Base-by-base conservation (phyloP, 352 stramenopile genomes). In the Globisporangium rhizosaccharum region DNA sequence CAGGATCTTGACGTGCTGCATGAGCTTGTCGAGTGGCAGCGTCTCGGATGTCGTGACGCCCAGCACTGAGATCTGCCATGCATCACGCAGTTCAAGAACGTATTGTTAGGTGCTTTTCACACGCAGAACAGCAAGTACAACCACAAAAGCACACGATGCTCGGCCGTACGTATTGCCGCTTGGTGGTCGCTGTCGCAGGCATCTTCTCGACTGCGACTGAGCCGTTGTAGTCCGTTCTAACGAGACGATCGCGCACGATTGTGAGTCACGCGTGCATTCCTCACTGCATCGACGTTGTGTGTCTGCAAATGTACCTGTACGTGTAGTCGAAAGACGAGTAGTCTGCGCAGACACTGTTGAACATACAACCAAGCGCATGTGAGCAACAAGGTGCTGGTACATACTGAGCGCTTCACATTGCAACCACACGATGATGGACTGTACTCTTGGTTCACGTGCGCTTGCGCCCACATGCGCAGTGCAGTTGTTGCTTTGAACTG, bases 241-340 rank as follows among this genome's bases (percentile, higher is more conserved):
- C 33, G 44, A n/a, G 14, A 2, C 1, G 41, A 49, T 14, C n/a
- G 25, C 14, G 9, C 17, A 49, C n/a, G 41, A 15, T 8, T 46
- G 41, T 46, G 30, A 17, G 20, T 33, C 33, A 18, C n/a, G n/a
- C 36, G 10, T 8, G 17, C 41, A 14, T 46, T 5, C 3, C 17
- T 6, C 41, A 15, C 5, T 15, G 17, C 5, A 46, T 46, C 17
- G 17, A 46, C 44, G 44, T 23, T 5, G 15, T 25, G 2, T 25
- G 44, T 6, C 25, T 23, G 6, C 6, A 10, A 26, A 25, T 36
- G 12, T 52, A 83, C 73, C 73, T 73, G 73, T 85, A 88, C 15
- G 73, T 85, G 56, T 80, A 85, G 57, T 86, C 78, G 62, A 78
- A 84, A 23, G 68, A 71, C 2, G 72, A 69, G 39, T 76, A 66